Conservation (phyloP, 2,329 filamentous ascomycete genomes). For the Clonostachys rhizophaga region DNA sequence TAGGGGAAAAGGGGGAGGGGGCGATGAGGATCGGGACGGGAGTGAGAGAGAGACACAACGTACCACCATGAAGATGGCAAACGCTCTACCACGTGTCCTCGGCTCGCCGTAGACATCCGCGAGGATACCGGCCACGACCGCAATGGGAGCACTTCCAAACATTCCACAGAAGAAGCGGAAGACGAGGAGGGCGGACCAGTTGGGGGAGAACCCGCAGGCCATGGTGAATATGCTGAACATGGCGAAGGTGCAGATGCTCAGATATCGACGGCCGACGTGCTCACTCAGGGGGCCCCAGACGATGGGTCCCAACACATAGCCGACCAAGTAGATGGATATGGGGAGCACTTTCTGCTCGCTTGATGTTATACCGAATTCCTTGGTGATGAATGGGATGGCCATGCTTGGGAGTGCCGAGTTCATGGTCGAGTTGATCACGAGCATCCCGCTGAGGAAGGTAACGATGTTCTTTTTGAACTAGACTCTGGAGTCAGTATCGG, state of each 20-base stretch:
- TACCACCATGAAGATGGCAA: slow-evolving; percentile 61
- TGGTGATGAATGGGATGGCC: slow-evolving; percentile 51
- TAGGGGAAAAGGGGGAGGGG: neutral
- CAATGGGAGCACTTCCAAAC: slow-evolving; percentile 54
- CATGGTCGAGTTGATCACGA: slow-evolving; percentile 65
- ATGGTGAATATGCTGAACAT: slow-evolving; percentile 47
- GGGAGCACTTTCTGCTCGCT: slow-evolving; percentile 43
- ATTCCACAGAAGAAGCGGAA: slow-evolving; percentile 50
- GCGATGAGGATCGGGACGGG: neutral
- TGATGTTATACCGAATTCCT: slow-evolving; percentile 50
- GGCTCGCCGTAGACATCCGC: slow-evolving; percentile 59
- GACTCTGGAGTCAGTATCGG: neutral
- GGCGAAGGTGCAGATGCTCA: slow-evolving; percentile 38
- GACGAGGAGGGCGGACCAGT: slow-evolving; percentile 45
- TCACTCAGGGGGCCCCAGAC: slow-evolving; percentile 64
- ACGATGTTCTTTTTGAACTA: slow-evolving; percentile 51
- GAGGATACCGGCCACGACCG: slow-evolving; percentile 58
- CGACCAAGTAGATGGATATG: slow-evolving; percentile 59
- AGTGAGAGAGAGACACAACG: slow-evolving; percentile 9
- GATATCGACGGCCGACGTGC: slow-evolving; percentile 51
- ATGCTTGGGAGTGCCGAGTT: slow-evolving; percentile 61
- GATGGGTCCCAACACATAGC: slow-evolving; percentile 57
- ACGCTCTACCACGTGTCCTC: slow-evolving; percentile 43
- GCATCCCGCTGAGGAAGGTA: slow-evolving; percentile 47
- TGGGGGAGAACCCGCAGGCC: slow-evolving; percentile 49